phyloP scores from a whole-genome alignment of 495 filamentous ascomycete genomes.

The Daldinia vernicosa region DNA sequence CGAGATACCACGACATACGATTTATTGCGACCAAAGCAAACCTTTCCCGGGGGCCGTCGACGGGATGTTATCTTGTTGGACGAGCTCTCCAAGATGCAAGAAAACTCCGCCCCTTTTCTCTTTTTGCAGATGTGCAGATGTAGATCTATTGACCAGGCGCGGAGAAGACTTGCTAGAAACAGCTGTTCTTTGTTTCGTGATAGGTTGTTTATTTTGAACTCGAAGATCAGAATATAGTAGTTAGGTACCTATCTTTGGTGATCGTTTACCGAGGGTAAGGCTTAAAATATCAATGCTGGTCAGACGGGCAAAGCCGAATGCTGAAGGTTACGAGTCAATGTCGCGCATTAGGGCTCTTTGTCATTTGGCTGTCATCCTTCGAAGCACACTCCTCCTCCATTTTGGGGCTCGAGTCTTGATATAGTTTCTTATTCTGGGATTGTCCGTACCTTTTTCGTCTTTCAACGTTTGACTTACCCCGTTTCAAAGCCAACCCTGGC shows the following conservation, averaged over 20 bases:
- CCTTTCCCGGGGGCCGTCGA: background rate
- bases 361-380: conserved; percentile 1
- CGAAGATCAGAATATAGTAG: conserved; percentile 3
- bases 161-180: conserved; percentile 29
- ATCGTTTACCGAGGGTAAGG: conserved; percentile 32
- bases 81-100: background rate
- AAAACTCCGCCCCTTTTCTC: background rate
- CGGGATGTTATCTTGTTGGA: background rate
- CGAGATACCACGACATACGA: conserved; percentile 12
- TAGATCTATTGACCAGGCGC: conserved; percentile 13
- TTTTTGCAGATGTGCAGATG: background rate
- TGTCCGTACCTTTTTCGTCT: background rate
- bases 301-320: conserved; percentile 39
- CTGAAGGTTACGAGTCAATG: conserved; percentile 17
- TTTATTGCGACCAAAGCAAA: conserved; percentile 24
- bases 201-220: conserved; percentile 15
- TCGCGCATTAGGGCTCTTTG: conserved; percentile 20
- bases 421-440: conserved; percentile 5
- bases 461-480: conserved; percentile 4
- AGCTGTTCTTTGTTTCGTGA: conserved; percentile 11
- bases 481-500: conserved; percentile 32
- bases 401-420: background rate
- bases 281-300: conserved; percentile 38
- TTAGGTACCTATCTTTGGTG: conserved; percentile 14
- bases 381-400: background rate